These are phyloP conservation scores for Manihot esculenta DNA, from an alignment of 441 rosid species.

Conservation along the genomic window DNA sequence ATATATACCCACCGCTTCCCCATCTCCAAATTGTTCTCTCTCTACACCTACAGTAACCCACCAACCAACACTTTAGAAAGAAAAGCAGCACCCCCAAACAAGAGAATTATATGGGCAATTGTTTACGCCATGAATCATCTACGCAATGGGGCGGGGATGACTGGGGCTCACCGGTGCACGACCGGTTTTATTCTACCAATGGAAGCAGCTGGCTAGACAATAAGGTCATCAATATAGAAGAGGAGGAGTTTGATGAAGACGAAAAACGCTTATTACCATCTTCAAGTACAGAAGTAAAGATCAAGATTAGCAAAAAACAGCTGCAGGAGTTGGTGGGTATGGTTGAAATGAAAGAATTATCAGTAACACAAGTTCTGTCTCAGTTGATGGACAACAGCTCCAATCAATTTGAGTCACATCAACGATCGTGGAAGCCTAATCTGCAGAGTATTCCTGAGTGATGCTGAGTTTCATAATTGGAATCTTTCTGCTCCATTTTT, in stretches of 20 bases:
- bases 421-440: slow-evolving; percentile 56
- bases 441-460: slow-evolving; percentile 65
- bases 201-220: neutral
- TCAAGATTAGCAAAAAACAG: slow-evolving; percentile 58
- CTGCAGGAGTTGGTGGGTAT: slow-evolving; percentile 49
- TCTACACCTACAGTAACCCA: too few relatives aligned
- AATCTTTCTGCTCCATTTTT: neutral
- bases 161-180: slow-evolving; percentile 30
- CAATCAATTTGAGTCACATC: slow-evolving; percentile 27
- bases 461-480: neutral
- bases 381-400: slow-evolving; percentile 30
- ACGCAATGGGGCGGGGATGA: slow-evolving; percentile 57
- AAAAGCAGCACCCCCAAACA: too few relatives aligned
- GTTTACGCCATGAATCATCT: slow-evolving; percentile 39
- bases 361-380: slow-evolving; percentile 45
- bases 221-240: slow-evolving; percentile 11
- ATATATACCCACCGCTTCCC: slow-evolving; percentile 19
- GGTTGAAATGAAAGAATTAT: slow-evolving; percentile 39
- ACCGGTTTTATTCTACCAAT: neutral
- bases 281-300: slow-evolving; percentile 39
- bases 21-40: slow-evolving; percentile 17
- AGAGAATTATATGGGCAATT: slow-evolving; percentile 52
- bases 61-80: neutral
- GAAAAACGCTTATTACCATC: slow-evolving; percentile 1
- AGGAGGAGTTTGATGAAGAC: slow-evolving; percentile 12